phyloP scores from a whole-genome alignment of 192 early-diverging fungal genomes.

The Backusella parvicylindrica region DNA sequence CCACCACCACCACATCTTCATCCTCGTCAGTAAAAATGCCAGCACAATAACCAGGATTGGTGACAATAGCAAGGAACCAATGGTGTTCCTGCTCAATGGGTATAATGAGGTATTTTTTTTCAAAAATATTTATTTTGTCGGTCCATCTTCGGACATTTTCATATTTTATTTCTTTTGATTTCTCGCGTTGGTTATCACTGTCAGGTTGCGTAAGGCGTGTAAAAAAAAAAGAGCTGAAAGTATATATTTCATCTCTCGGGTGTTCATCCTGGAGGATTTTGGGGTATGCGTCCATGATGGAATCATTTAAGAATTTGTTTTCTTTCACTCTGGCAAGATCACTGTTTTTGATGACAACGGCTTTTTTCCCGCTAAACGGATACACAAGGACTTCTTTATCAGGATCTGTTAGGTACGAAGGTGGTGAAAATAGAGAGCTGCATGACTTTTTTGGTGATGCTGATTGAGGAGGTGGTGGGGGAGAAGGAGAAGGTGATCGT shows the following conservation, averaged over 20 bases:
- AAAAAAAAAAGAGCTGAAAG: neutral
- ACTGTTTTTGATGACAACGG: neutral
- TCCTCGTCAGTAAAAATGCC: neutral
- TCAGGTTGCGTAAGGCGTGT: neutral
- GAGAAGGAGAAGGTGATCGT: no score
- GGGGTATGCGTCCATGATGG: neutral
- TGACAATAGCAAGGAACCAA: neutral
- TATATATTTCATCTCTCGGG: neutral
- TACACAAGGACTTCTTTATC: neutral
- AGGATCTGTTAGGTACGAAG: neutral
- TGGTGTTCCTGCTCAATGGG: neutral
- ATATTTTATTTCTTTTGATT: neutral
- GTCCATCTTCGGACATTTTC: neutral
- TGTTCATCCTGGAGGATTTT: neutral
- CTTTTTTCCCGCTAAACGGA: neutral
- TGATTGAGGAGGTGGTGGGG: no score
- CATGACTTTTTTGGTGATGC: neutral
- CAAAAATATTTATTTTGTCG: neutral
- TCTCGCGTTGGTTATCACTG: neutral
- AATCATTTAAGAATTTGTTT: neutral
- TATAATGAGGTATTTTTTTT: neutral
- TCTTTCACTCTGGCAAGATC: neutral
- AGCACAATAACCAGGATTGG: neutral
- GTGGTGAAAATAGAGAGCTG: neutral
- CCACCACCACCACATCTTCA: neutral